Evolutionary conservation across 208 protist genomes (phyloP), one percentile per base, ranked within the genome.

Genomic region (Trypanosomatidae sp.): DNA sequence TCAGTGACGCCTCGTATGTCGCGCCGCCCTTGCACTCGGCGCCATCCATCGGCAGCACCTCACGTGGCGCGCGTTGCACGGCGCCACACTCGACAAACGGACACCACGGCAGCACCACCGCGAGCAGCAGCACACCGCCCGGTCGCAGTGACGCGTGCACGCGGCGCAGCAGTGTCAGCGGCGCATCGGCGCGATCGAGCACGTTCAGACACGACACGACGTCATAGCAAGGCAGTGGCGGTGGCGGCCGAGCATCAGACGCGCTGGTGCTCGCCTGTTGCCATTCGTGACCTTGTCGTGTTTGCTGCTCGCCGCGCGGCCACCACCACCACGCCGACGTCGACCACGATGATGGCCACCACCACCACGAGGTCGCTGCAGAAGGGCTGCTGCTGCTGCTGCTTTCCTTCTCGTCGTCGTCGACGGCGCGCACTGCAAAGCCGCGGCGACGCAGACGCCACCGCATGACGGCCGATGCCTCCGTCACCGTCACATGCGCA

Each of bases 31-130:
- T 78, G 60, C 83, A 92, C 56, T 85, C 60, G 2, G 74, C 83
- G 11, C 83, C 83, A 19, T 56, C 38, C 83, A 92, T 92, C 6
- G 71, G 75, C 51, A 92, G 62, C 46, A 21, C 20, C 65, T 92
- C 71, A 20, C 50, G 40, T 24, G 83, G 83, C n/a, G n/a, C 30
- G 26, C 59, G 57, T 54, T 87, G 74, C 18, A 26, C 41, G 4
- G 18, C 56, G 26, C 71, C 67, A 33, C 74, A 37, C 66, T 92
- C 78, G 6, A 92, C 83, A 43, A 92, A 88, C 3, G 83, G 83
- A 50, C 83, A 92, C 79, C 83, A 92, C 24, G 83, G 83, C 39
- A 92, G 50, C 25, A 92, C 83, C 44, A 92, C 78, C 0, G 83
- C 77, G 7, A 92, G 57, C 23, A 92, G 61, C 43, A 88, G 43